phyloP scores from a whole-genome alignment of 2,329 filamentous ascomycete species.

The Curvularia sp. region DNA sequence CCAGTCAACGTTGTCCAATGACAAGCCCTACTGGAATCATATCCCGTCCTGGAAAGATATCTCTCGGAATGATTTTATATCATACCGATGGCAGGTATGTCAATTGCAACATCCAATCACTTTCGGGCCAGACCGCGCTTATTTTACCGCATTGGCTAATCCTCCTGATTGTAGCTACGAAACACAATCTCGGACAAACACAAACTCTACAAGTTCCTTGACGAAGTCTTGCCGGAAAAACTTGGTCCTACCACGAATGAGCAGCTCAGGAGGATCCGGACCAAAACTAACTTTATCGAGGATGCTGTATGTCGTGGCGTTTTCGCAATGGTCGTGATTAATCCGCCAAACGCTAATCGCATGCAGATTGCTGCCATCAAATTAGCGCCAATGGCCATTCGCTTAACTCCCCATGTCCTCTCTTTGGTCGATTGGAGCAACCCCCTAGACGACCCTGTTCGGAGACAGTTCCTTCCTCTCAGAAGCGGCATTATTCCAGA shows the following conservation, averaged over 20 bases:
- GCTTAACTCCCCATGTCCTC: slow-evolving; percentile 67
- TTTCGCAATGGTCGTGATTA: background rate
- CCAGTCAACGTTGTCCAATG: slow-evolving; percentile 20
- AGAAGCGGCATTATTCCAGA: slow-evolving; percentile 61
- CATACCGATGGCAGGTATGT: slow-evolving; percentile 63
- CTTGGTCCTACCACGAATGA: slow-evolving; percentile 51
- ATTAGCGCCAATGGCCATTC: slow-evolving; percentile 65
- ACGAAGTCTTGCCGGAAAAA: slow-evolving; percentile 57
- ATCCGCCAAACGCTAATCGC: background rate
- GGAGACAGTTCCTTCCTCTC: slow-evolving; percentile 67
- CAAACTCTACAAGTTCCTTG: slow-evolving; percentile 60
- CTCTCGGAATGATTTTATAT: slow-evolving; percentile 58
- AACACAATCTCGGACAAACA: slow-evolving; percentile 59
- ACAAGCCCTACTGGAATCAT: slow-evolving; percentile 58
- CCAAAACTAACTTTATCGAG: slow-evolving; percentile 60
- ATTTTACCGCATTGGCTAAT: background rate
- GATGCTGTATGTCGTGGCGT: slow-evolving; percentile 53
- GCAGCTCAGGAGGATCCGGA: slow-evolving; percentile 51
- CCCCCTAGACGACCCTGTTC: slow-evolving; percentile 65
- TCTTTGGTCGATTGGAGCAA: slow-evolving; percentile 66
- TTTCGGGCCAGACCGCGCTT: background rate
- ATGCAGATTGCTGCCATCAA: slow-evolving; percentile 56
- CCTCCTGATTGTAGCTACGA: slow-evolving; percentile 46
- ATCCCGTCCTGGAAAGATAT: slow-evolving; percentile 60
- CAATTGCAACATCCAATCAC: background rate